Percentiles rank a stretch among this genome's conserved stretches.
phyloP scores from a whole-genome alignment of 2,329 filamentous ascomycete genomes.

The Fusarium goolgardi region DNA sequence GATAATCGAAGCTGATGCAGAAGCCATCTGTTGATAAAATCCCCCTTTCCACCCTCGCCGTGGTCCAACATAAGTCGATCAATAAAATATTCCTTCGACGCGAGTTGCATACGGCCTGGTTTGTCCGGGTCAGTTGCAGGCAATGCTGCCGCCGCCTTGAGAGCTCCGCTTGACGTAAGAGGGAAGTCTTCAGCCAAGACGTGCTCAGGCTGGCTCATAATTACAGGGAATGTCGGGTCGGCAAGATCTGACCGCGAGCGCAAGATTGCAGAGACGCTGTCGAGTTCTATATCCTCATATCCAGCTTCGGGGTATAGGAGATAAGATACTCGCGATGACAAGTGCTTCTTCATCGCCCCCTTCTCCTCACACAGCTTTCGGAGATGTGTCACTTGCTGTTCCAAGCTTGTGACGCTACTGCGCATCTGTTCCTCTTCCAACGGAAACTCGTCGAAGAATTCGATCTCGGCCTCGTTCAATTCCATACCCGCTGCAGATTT shows the following conservation, averaged over 20 bases:
- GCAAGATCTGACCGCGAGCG: conserved; percentile 48
- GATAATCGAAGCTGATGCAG: conserved; percentile 62
- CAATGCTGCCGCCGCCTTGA: conserved; percentile 54
- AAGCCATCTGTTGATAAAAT: conserved; percentile 64
- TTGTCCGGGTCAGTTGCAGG: conserved; percentile 53
- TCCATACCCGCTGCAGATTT: conserved; percentile 46
- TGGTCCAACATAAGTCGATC: conserved; percentile 55
- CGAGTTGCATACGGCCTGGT: conserved; percentile 52
- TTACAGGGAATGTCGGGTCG: conserved; percentile 57
- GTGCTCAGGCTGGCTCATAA: conserved; percentile 63
- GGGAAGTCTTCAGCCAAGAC: conserved; percentile 54
- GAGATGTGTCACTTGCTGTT: conserved; percentile 51
- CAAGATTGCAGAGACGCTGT: conserved; percentile 44
- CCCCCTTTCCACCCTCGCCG: conserved; percentile 53
- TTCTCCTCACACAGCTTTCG: conserved; percentile 56
- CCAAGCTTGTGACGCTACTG: conserved; percentile 50
- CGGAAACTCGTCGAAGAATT: conserved; percentile 59
- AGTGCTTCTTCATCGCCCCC: conserved; percentile 57
- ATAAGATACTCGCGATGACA: conserved; percentile 54
- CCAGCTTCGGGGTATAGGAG: conserved; percentile 53
- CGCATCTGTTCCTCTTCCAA: conserved; percentile 51
- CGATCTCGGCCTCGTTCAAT: conserved; percentile 54
- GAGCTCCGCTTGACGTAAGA: conserved; percentile 55
- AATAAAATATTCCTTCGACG: conserved; percentile 63
- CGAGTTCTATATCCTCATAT: conserved; percentile 58